Base-by-base conservation (phyloP, 2,329 filamentous ascomycete genomes). In the Saccharata proteae region DNA sequence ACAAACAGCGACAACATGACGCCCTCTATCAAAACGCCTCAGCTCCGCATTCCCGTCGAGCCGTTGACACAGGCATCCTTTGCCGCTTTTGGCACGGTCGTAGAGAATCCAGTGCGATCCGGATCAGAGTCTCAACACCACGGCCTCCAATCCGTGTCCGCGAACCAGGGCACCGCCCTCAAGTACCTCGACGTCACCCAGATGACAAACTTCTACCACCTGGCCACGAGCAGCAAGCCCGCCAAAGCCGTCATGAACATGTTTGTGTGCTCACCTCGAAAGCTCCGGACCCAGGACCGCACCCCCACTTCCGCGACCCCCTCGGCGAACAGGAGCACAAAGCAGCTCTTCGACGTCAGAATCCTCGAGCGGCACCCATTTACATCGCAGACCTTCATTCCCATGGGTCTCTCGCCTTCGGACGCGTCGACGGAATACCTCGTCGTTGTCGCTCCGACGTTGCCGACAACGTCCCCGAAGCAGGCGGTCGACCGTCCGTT, bases 351-450 rank as follows among this genome's bases (percentile, higher is more conserved):
- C 50, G 63, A 70, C 26, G 68, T 94, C 32, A 58, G 59, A 13
- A 71, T 93, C 35, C 71, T 96, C 17, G 90, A 98, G 55, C 69
- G 90, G 22, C 90, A 98, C 56, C 88, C 90, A 0, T 96, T 77
- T 57, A 96, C 90, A 2, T 82, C 82, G 2, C 90, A 98, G 61
- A 93, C 85, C 0, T 96, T 98, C 55, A 69, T 82, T 25, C 90
- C 90, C 0, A 62, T 94, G 30, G 71, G 72, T 20, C 45, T 76
- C 16, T 62, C 57, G 2, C 44, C 58, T 8, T 58, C 59, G n/a
- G 58, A 65, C 32, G 43, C 42, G 32, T 46, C 54, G 32, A 62
- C 64, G 8, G 58, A 64, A 14, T 94, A 88, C 53, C 69, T 98
- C 16, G 80, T 96, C 38, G 73, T 96, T 41, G 88, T 96, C 13